phyloP scores from a whole-genome alignment of 305 asterid genomes.

The Fraxinus sp. region DNA sequence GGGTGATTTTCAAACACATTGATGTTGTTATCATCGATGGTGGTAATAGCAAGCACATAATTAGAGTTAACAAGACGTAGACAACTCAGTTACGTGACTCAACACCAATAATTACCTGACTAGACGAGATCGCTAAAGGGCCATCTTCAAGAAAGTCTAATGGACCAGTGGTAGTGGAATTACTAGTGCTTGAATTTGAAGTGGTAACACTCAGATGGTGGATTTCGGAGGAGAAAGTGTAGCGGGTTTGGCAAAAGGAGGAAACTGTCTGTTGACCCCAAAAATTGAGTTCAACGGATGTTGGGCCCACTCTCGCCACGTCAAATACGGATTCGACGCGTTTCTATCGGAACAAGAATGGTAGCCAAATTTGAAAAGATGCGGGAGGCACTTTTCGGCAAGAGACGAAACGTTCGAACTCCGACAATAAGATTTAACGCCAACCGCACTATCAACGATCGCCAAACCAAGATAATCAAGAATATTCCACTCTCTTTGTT shows the following conservation, averaged over 20 bases:
- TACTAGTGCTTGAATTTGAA: slow-evolving; percentile 24
- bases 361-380: too few relatives aligned
- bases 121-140: slow-evolving; percentile 79
- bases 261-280: too few relatives aligned
- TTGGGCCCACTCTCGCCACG: too few relatives aligned
- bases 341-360: too few relatives aligned
- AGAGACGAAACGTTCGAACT: too few relatives aligned
- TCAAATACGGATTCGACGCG: too few relatives aligned
- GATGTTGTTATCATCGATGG: background rate
- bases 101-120: slow-evolving; percentile 79
- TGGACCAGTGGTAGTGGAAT: slow-evolving; percentile 28
- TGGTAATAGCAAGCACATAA: background rate
- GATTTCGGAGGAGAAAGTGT: slow-evolving; percentile 51
- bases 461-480: too few relatives aligned
- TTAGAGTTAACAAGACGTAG: background rate
- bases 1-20: background rate
- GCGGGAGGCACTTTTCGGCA: too few relatives aligned
- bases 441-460: too few relatives aligned
- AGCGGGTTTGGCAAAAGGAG: slow-evolving; percentile 24
- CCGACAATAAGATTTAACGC: too few relatives aligned
- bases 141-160: slow-evolving; percentile 68
- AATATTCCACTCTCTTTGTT: too few relatives aligned
- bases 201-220: slow-evolving; percentile 30
- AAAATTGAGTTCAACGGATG: too few relatives aligned
- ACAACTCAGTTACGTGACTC: slow-evolving; percentile 68